Base-by-base conservation (phyloP, 192 early-diverging fungal species). In the Allomyces arbusculus region DNA sequence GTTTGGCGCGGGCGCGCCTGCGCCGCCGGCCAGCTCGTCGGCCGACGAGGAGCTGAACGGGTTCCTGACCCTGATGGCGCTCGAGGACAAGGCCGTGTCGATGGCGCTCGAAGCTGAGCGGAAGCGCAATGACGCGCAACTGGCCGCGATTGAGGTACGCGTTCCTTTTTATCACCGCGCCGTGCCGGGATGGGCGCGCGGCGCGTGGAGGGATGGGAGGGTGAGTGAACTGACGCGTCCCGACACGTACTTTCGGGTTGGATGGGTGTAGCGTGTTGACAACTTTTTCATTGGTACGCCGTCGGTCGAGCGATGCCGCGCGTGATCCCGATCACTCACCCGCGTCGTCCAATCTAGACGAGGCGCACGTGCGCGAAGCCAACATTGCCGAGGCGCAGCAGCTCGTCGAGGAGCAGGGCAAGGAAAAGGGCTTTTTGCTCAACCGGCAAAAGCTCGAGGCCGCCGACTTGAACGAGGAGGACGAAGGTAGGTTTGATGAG, bases 291-390 rank as follows among this genome's bases (percentile, higher is more conserved):
- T 73, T 24, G 71, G 50, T 58, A 20, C 50, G 50, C 20, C 16
- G 62, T 69, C 33, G 67, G 69, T 44, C 69, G 65, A 62, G 50
- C 44, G 40, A 66, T 69, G 50, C 68, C 69, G 61, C 25, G 63
- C 3, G 66, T 72, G n/a, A 67, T 69, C 63, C 71, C 65, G 40
- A 22, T 66, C 58, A 72, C 65, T 68, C 66, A 72, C 43, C 66
- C 69, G 62, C 71, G 68, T 7, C 33, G 0, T 8, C 33, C 7
- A 3, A 8, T 40, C 7, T n/a, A 58, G 50, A 73, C 62, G 71
- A 73, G 61, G 68, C 68, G 10, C 71, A 73, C 44, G 65, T 73
- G 24, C 64, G 68, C 11, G 71, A 73, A 50, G 68, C 68, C 62
- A 73, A 73, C 61, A 63, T 73, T 63, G 71, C 71, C 20, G 71